Evolutionary conservation across 2,329 filamentous ascomycete genomes (phyloP).

Genomic region (Verticillium tricorpus): DNA sequence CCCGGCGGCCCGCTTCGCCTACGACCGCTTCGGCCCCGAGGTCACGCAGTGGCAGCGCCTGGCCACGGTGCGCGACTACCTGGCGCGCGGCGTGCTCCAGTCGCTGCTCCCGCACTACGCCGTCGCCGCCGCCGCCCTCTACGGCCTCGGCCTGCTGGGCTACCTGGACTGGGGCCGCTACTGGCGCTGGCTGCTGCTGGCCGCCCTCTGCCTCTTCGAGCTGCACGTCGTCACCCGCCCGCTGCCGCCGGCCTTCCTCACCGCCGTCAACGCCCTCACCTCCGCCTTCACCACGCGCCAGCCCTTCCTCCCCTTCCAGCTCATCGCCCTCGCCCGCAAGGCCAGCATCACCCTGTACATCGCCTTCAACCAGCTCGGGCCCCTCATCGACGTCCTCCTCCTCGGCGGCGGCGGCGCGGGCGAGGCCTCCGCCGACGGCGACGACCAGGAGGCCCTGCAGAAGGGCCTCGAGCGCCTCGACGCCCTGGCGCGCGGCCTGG

Average conservation of each 20-base stretch:
- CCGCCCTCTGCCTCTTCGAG: slow-evolving; percentile 52
- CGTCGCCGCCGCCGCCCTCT: slow-evolving; percentile 51
- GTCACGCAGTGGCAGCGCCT: slow-evolving; percentile 63
- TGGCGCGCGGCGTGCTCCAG: slow-evolving; percentile 60
- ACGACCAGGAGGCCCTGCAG: slow-evolving; percentile 45
- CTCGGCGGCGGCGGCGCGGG: slow-evolving; percentile 15
- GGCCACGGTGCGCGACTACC: slow-evolving; percentile 67
- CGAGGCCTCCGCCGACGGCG: slow-evolving; percentile 22
- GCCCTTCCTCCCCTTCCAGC: slow-evolving; percentile 80
- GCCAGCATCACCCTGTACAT: slow-evolving; percentile 76
- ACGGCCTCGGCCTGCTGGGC: slow-evolving; percentile 58
- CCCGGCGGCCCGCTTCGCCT: slow-evolving; percentile 74
- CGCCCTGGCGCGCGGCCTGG: slow-evolving; percentile 51
- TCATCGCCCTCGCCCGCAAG: slow-evolving; percentile 70
- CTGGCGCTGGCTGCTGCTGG: slow-evolving; percentile 59
- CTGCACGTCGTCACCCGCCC: slow-evolving; percentile 52
- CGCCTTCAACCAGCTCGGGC: slow-evolving; percentile 75
- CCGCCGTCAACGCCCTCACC: slow-evolving; percentile 40
- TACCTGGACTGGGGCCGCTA: slow-evolving; percentile 64
- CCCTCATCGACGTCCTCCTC: slow-evolving; percentile 47
- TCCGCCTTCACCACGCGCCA: slow-evolving; percentile 37
- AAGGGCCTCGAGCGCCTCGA: slow-evolving; percentile 67
- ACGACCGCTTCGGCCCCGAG: slow-evolving; percentile 80
- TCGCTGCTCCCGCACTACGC: slow-evolving; percentile 57
- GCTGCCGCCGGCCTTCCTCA: slow-evolving; percentile 37